Conservation (phyloP, 2,329 filamentous ascomycete species). For the Chaetomium strumarium region DNA sequence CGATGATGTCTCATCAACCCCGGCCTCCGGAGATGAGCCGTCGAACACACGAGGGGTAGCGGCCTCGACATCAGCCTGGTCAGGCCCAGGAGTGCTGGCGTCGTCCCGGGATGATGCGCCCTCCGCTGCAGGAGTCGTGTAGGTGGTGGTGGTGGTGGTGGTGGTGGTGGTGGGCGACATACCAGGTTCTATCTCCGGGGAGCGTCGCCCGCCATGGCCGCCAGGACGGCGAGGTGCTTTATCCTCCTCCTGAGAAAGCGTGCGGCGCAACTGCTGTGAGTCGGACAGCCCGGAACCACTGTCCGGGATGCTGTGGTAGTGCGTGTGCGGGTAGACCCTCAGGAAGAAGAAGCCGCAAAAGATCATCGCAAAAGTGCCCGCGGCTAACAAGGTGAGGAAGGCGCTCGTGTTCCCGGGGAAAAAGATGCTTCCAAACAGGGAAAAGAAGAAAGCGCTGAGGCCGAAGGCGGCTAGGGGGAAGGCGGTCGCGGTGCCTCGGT, state of each 20-base stretch:
- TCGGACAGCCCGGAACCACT: slow-evolving; percentile 29
- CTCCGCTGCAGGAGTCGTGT: slow-evolving; percentile 25
- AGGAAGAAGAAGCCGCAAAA: slow-evolving; percentile 81
- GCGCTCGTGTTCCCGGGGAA: slow-evolving; percentile 79
- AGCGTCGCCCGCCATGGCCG: slow-evolving; percentile 35
- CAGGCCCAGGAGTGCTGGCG: slow-evolving; percentile 1
- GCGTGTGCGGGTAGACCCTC: slow-evolving; percentile 58
- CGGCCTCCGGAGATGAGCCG: slow-evolving; percentile 21
- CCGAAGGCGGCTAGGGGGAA: slow-evolving; percentile 92
- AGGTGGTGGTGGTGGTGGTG: slow-evolving; percentile 18
- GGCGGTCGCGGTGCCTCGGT: slow-evolving; percentile 88
- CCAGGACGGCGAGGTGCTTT: slow-evolving; percentile 34
- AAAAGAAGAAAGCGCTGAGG: slow-evolving; percentile 94
- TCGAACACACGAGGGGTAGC: slow-evolving; percentile 20
- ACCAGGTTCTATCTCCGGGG: slow-evolving; percentile 55
- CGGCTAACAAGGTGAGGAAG: slow-evolving; percentile 73
- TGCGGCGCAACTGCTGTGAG: slow-evolving; percentile 37
- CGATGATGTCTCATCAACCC: slow-evolving; percentile 70
- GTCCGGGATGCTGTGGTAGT: slow-evolving; percentile 52
- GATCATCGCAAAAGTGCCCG: slow-evolving; percentile 71
- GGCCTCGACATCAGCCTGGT: slow-evolving; percentile 26
- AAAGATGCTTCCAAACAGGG: slow-evolving; percentile 65
- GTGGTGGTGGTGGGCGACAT: slow-evolving; percentile 47
- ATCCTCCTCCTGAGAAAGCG: slow-evolving; percentile 38
- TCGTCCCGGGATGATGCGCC: slow-evolving; percentile 18